These are phyloP conservation scores for Chlorella sp. DNA, from an alignment of 139 green algal species.

Conservation along the genomic window DNA sequence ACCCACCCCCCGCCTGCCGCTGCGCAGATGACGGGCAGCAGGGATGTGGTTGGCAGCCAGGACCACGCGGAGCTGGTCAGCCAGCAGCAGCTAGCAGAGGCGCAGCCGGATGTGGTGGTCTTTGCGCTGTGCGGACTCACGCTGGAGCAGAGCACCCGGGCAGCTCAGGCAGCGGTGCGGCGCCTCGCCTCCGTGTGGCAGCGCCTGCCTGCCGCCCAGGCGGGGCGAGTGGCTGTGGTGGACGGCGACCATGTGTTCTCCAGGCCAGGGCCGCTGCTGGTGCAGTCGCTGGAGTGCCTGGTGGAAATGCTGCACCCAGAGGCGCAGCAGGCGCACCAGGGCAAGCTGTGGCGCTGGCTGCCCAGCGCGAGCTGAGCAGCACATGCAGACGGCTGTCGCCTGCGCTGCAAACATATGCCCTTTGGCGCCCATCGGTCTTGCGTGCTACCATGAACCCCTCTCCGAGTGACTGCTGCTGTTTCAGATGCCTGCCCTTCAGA, in stretches of 20 bases:
- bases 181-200: slow-evolving; percentile 12
- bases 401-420: no score
- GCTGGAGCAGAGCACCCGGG: slow-evolving; percentile 31
- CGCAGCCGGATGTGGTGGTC: slow-evolving; percentile 58
- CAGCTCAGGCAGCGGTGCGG: slow-evolving; percentile 21
- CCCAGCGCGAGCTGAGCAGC: not conserved
- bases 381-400: no score
- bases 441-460: no score
- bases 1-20: not conserved
- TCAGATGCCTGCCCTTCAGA: no score
- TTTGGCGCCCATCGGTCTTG: no score
- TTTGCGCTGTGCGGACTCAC: slow-evolving; percentile 68
- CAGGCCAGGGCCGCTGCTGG: slow-evolving; percentile 53
- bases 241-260: slow-evolving; percentile 53
- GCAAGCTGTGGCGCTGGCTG: slow-evolving; percentile 43
- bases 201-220: not conserved
- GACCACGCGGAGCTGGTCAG: slow-evolving; percentile 27
- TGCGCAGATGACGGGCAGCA: slow-evolving; percentile 48
- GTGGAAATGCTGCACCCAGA: slow-evolving; percentile 57
- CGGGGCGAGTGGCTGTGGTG: slow-evolving; percentile 36
- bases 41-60: slow-evolving; percentile 48
- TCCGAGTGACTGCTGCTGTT: no score
- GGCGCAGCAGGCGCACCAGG: slow-evolving; percentile 53
- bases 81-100: slow-evolving; percentile 29
- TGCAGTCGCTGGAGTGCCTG: slow-evolving; percentile 48